phyloP scores from a whole-genome alignment of 179 eudicot species.

The Beta corolliflora region DNA sequence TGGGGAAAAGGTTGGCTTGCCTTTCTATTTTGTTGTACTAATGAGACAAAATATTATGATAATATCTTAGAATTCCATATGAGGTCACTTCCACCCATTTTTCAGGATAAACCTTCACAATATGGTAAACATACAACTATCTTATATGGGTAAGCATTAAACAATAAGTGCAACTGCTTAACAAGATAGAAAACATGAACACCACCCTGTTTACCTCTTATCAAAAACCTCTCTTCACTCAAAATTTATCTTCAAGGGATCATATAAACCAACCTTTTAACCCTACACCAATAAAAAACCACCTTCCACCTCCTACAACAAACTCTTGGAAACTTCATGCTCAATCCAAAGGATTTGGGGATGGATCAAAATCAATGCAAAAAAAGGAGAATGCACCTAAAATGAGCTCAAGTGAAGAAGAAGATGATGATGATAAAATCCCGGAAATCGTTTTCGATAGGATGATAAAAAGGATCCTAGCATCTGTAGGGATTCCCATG shows the following conservation, averaged over 20 bases:
- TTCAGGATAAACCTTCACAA: constrained; percentile 44
- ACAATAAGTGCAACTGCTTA: not conserved
- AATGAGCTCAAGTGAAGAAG: constrained; percentile 24
- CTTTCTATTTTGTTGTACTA: not conserved
- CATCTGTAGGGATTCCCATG: constrained; percentile 65
- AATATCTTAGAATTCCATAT: constrained; percentile 2
- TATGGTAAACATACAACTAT: constrained; percentile 9
- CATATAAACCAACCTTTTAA: constrained; percentile 30
- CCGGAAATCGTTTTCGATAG: constrained; percentile 67
- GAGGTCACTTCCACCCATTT: constrained; percentile 39
- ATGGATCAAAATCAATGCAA: constrained; percentile 6
- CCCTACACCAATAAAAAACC: constrained; percentile 12
- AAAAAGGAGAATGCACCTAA: constrained; percentile 18
- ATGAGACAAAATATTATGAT: constrained; percentile 6
- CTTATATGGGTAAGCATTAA: not conserved
- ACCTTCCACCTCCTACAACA: constrained; percentile 17
- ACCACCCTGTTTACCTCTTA: constrained; percentile 28
- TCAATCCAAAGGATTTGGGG: constrained; percentile 56
- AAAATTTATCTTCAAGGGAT: constrained; percentile 32
- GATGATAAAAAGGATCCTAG: constrained; percentile 61
- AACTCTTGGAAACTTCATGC: constrained; percentile 44
- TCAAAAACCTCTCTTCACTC: constrained; percentile 24
- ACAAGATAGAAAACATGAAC: constrained; percentile 45
- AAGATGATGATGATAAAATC: constrained; percentile 44
- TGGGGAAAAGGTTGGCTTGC: not conserved